Evolutionary conservation across 768 basidiomycete genomes (phyloP).

Genomic region (Kwoniella sp.): DNA sequence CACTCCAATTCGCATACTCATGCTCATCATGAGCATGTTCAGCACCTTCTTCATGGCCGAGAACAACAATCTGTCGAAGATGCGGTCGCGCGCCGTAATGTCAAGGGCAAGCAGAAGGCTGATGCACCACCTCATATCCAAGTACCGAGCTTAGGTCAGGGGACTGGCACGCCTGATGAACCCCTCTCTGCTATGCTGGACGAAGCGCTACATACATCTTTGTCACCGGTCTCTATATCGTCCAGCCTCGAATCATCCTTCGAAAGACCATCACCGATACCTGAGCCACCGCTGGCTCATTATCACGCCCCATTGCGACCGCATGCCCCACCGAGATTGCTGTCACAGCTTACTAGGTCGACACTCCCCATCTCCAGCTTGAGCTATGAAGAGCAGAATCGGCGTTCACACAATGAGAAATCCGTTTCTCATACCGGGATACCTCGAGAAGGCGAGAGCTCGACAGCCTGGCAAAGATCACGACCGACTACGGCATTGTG

Average conservation of each 20-base stretch:
- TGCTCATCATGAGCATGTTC: neutral
- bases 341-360: slow-evolving; percentile 43
- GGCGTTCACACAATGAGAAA: neutral
- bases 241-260: slow-evolving; percentile 25
- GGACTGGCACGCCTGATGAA: slow-evolving; percentile 18
- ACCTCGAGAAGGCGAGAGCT: slow-evolving; percentile 26
- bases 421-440: slow-evolving; percentile 1
- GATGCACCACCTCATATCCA: neutral
- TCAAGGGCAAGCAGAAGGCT: slow-evolving; percentile 25
- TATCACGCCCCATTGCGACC: slow-evolving; percentile 27
- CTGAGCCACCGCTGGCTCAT: slow-evolving; percentile 40
- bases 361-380: slow-evolving; percentile 44
- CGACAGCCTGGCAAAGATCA: slow-evolving; percentile 29
- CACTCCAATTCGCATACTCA: slow-evolving; percentile 4
- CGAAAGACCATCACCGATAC: slow-evolving; percentile 27
- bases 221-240: slow-evolving; percentile 20
- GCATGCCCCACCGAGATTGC: slow-evolving; percentile 27
- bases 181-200: slow-evolving; percentile 24
- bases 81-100: slow-evolving; percentile 1
- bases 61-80: slow-evolving; percentile 6
- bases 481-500: slow-evolving; percentile 14
- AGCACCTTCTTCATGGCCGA: slow-evolving; percentile 1
- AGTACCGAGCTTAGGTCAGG: neutral
- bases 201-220: slow-evolving; percentile 25
- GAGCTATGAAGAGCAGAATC: slow-evolving; percentile 24